These are phyloP conservation scores for Lomentospora prolificans DNA, from an alignment of 2,329 filamentous ascomycete species.

Conservation along the genomic window DNA sequence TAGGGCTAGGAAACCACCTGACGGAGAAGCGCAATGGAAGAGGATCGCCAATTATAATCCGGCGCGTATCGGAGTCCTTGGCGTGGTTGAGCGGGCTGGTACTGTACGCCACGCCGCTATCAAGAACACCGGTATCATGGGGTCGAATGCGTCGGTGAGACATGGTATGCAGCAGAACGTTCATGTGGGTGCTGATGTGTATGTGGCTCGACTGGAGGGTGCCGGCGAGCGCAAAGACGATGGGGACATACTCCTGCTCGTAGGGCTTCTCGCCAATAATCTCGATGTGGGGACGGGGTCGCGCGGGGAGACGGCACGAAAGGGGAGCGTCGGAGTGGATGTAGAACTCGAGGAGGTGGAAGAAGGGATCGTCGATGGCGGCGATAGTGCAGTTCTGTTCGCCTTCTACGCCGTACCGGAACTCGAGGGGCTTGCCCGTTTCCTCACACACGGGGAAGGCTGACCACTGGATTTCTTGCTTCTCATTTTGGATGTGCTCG, in stretches of 20 bases:
- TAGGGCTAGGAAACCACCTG: conserved; percentile 73
- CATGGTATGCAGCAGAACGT: conserved; percentile 70
- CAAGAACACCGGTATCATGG: conserved; percentile 67
- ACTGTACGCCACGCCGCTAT: conserved; percentile 80
- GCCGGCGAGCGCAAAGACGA: conserved; percentile 82
- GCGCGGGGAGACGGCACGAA: conserved; percentile 77
- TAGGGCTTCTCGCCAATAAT: conserved; percentile 40
- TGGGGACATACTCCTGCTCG: conserved; percentile 60
- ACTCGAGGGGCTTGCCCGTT: conserved; percentile 69
- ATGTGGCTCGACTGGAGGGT: conserved; percentile 83
- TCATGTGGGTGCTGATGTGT: conserved; percentile 82
- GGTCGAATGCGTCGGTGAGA: conserved; percentile 53
- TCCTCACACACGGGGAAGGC: conserved; percentile 89
- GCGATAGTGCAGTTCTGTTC: conserved; percentile 80
- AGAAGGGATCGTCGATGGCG: conserved; percentile 68
- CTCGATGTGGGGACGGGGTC: conserved; percentile 51
- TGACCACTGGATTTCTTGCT: conserved; percentile 81
- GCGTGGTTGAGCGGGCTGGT: conserved; percentile 49
- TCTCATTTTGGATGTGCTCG: conserved; percentile 74
- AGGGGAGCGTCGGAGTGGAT: conserved; percentile 93
- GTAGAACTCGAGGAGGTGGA: conserved; percentile 92
- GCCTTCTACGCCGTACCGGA: conserved; percentile 73
- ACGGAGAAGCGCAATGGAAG: conserved; percentile 71
- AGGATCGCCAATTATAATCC: conserved; percentile 76
- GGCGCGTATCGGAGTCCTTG: not conserved